Percentiles rank a stretch among this genome's conserved stretches.
phyloP scores from a whole-genome alignment of 768 basidiomycete species.

The Boletus coccyginus region DNA sequence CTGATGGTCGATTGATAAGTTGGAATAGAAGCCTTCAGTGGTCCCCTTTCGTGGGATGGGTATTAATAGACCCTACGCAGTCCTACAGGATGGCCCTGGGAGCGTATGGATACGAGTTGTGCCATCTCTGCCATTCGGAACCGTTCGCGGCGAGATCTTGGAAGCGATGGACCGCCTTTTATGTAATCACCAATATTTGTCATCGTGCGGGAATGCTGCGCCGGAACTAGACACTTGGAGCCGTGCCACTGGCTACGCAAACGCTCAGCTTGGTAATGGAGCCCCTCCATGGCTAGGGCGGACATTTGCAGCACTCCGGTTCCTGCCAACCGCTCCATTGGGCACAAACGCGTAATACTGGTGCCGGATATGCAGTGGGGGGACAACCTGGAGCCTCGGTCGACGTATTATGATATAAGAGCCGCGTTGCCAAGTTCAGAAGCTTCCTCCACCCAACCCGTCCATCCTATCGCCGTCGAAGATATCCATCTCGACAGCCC shows the following conservation, averaged over 20 bases:
- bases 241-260: no score
- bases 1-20: not conserved
- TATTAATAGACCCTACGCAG: not conserved
- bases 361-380: not conserved
- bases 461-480: not conserved
- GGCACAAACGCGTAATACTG: not conserved
- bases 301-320: not conserved
- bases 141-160: no score
- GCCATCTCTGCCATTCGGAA: no score
- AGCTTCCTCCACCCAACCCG: not conserved
- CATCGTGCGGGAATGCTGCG: not conserved
- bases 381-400: not conserved
- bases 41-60: not conserved
- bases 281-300: no score
- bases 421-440: no score
- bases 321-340: constrained; percentile 5
- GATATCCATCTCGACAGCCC: not conserved
- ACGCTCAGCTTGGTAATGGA: no score
- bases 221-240: not conserved
- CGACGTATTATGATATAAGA: not conserved
- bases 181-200: not conserved
- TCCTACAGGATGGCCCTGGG: no score
- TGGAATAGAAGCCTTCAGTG: not conserved
- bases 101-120: no score
- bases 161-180: not conserved